phyloP scores from a whole-genome alignment of 169 alveolate species.

The Plasmodium chabaudi region DNA sequence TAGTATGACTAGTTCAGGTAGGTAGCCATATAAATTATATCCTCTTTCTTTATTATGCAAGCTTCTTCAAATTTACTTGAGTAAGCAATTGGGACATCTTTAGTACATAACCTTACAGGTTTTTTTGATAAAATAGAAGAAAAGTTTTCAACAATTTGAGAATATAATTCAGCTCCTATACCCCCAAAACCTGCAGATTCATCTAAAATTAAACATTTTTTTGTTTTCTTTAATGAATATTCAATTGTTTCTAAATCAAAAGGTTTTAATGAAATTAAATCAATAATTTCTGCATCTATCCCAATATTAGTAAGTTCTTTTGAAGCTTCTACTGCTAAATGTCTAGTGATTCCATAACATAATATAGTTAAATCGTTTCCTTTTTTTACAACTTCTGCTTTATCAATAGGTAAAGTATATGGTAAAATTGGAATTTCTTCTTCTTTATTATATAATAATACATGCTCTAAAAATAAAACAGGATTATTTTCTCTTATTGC shows the following conservation, averaged over 20 bases:
- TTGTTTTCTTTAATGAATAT: conserved; percentile 89
- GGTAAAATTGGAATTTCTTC: conserved; percentile 89
- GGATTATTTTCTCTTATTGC: conserved; percentile 93
- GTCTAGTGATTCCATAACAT: conserved; percentile 90
- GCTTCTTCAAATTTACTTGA: conserved; percentile 79
- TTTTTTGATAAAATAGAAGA: conserved; percentile 73
- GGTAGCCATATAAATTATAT: conserved; percentile 79
- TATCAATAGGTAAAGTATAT: conserved; percentile 90
- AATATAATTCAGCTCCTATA: conserved; percentile 90
- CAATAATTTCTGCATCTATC: conserved; percentile 91
- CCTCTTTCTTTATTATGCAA: conserved; percentile 78
- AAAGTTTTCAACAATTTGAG: conserved; percentile 82
- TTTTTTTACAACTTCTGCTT: conserved; percentile 90
- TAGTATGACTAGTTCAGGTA: conserved; percentile 77
- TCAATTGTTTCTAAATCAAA: conserved; percentile 90
- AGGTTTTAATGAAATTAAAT: conserved; percentile 91
- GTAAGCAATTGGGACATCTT: conserved; percentile 85
- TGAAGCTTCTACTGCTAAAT: conserved; percentile 90
- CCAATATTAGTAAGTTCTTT: conserved; percentile 85
- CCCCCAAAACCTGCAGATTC: conserved; percentile 94
- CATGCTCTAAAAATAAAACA: conserved; percentile 93
- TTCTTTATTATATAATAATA: conserved; percentile 88
- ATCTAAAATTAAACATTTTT: conserved; percentile 91
- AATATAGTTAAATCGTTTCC: conserved; percentile 92
- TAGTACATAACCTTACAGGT: conserved; percentile 81